Base-by-base conservation (phyloP, 2,329 filamentous ascomycete genomes). In the Ophiostoma australiae region DNA sequence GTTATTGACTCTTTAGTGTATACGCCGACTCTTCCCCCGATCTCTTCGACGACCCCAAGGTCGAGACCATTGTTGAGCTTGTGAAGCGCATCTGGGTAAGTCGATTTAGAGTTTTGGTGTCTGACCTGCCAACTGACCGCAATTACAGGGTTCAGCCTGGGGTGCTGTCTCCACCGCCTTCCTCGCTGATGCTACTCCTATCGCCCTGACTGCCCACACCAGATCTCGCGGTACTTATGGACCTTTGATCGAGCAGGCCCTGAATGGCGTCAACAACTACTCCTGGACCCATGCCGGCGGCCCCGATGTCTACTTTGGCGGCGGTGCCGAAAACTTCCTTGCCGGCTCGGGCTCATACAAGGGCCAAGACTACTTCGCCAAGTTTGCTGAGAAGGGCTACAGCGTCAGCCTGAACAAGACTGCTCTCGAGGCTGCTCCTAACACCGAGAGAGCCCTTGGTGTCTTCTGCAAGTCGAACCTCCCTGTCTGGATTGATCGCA, bases 401-500 rank as follows among this genome's bases (percentile, higher is more conserved):
- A 84, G 85, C 58, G 80, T 95, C 74, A 87, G 88, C 73, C 81
- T 87, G 75, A 94, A 94, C 84, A 91, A 91, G 79, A 94, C 91
- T 1, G 84, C 88, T 1, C 85, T 96, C 1, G 77, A 85, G 3
- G 79, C 82, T 35, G 84, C 86, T 0, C 82, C 86, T 68, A 87
- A 85, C 76, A 82, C 82, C 70, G 83, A 87, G 74, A 89, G 85
- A 76, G 87, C 91, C 0, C 87, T 96, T 1, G 92, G 92, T 44
- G 88, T 96, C 76, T 96, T 95, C 82, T 89, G 87, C 76, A 85
- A 86, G 72, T 86, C 85, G 74, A 91, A 91, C 80, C 85, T 96
- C 78, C 90, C 91, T 61, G 92, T 92, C 76, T 96, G 92, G 92
- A 85, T 96, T 13, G 92, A 96, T 81, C 89, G 92, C 74, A 94